phyloP scores from a whole-genome alignment of 2,329 filamentous ascomycete genomes.

The Ilyonectria destructans region DNA sequence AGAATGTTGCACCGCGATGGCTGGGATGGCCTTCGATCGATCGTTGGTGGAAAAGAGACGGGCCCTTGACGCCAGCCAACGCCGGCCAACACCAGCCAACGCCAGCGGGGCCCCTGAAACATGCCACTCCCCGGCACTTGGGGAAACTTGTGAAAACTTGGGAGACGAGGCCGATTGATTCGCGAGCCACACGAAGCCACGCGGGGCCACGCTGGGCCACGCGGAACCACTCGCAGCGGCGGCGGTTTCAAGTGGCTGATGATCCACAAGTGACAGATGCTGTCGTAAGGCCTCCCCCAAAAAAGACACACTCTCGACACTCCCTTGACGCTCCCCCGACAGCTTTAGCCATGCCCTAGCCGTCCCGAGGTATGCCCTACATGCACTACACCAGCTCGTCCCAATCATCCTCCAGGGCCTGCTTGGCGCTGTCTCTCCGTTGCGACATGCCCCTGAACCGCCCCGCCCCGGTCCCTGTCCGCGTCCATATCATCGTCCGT shows the following conservation, averaged over 20 bases:
- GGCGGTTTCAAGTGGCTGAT: constrained; percentile 48
- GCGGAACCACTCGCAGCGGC: constrained; percentile 31
- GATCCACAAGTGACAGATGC: constrained; percentile 41
- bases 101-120: constrained; percentile 27
- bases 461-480: constrained; percentile 30
- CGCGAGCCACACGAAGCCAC: constrained; percentile 18
- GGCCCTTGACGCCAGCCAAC: background rate
- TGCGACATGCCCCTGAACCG: constrained; percentile 34
- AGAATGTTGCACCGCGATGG: constrained; percentile 27
- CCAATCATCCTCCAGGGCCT: constrained; percentile 35
- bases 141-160: background rate
- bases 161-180: constrained; percentile 18
- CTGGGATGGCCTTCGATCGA: constrained; percentile 14
- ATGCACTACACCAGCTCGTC: constrained; percentile 38
- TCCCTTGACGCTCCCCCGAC: constrained; percentile 18
- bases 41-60: constrained; percentile 27
- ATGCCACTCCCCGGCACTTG: constrained; percentile 25
- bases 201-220: constrained; percentile 8
- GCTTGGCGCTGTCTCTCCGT: constrained; percentile 27
- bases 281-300: constrained; percentile 29
- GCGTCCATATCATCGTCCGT: constrained; percentile 25
- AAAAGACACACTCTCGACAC: constrained; percentile 11
- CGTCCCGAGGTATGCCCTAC: background rate
- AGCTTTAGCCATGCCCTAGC: background rate
- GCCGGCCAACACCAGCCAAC: background rate